These are phyloP conservation scores for Coccomyxa sp. DNA, from an alignment of 139 green algal species.

Conservation along the genomic window DNA sequence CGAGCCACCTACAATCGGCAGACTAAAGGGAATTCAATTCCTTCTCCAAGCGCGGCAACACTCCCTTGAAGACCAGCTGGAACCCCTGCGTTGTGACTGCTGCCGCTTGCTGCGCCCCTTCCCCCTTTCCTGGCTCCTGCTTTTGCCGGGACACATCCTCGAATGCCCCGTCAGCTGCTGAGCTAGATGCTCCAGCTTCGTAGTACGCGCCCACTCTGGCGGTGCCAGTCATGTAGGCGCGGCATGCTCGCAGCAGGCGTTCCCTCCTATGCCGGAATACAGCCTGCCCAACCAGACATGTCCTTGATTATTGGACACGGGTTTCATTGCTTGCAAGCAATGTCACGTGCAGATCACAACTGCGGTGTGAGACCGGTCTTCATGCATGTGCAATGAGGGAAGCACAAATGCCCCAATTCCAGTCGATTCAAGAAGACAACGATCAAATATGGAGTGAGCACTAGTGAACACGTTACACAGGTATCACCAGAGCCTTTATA, in stretches of 20 bases:
- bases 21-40: not conserved
- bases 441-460: not conserved
- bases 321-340: constrained; percentile 11
- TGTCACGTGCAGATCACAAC: not conserved
- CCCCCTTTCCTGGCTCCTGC: not conserved
- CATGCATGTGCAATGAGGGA: not conserved
- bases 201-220: not conserved
- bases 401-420: not conserved
- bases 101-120: not conserved
- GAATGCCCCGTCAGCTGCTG: not conserved
- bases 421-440: too few species aligned
- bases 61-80: constrained; percentile 7
- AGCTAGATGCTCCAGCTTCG: not conserved
- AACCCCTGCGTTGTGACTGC: constrained; percentile 7
- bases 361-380: not conserved
- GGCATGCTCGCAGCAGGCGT: not conserved
- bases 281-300: too few species aligned
- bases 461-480: not conserved
- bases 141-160: not conserved
- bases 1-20: too few species aligned
- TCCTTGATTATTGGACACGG: not conserved
- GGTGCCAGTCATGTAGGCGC: not conserved
- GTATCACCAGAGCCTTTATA: not conserved
- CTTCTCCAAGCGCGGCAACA: constrained; percentile 8
- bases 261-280: too few species aligned